These are phyloP conservation scores for Raphanus raphanistrum DNA, from an alignment of 345 rosid genomes.

Conservation along the genomic window DNA sequence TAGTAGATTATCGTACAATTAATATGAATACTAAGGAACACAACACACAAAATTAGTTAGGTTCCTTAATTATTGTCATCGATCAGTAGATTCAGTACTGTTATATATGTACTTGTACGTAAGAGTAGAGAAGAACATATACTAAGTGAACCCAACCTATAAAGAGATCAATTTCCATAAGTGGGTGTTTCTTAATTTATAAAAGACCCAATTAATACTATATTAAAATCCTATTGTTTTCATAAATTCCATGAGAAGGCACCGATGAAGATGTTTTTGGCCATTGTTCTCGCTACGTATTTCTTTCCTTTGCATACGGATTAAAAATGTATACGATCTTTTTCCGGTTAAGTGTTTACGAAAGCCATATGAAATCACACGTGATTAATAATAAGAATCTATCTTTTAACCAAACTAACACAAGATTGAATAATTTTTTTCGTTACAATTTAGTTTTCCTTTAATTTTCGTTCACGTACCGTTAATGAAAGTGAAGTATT, in stretches of 20 bases:
- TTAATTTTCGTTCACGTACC: not conserved
- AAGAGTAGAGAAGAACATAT: not conserved
- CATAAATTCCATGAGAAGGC: no score
- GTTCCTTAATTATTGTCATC: not conserved
- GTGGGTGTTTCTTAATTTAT: no score
- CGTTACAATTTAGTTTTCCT: not conserved
- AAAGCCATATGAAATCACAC: not conserved
- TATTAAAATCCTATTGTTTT: no score
- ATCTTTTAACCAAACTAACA: not conserved
- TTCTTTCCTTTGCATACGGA: not conserved
- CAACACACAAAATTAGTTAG: not conserved
- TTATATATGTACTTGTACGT: not conserved
- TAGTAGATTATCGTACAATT: not conserved
- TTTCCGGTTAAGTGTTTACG: not conserved
- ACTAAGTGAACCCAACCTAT: no score
- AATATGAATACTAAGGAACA: not conserved
- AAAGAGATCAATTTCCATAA: no score
- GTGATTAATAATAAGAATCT: not conserved
- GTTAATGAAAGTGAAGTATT: not conserved
- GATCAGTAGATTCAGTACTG: not conserved
- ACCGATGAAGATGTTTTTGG: not conserved
- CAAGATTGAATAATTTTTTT: not conserved
- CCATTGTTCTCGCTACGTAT: not conserved
- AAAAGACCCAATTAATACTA: no score
- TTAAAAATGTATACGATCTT: not conserved